Evolutionary conservation across 2,329 filamentous ascomycete genomes (phyloP).

Genomic region (Ceratocystis eucalypticola): DNA sequence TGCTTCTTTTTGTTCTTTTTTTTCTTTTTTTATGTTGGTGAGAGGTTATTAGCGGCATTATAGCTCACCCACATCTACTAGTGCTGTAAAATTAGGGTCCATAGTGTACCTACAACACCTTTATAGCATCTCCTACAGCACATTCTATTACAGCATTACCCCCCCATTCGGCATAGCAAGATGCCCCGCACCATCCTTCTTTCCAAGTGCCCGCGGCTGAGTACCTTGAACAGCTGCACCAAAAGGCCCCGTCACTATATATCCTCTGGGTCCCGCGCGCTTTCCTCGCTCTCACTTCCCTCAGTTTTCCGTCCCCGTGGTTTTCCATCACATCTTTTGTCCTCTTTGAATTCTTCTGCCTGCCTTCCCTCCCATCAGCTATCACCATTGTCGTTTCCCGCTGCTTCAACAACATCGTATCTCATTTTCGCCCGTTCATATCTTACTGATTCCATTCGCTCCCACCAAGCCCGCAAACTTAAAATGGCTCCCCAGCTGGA

Average conservation of each 20-base stretch:
- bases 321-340: conserved; percentile 15
- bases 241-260: conserved; percentile 13
- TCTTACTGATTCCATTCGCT: conserved; percentile 39
- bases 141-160: too few relatives aligned
- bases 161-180: conserved; percentile 3
- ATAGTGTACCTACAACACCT: too few relatives aligned
- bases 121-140: too few relatives aligned
- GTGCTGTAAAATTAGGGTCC: too few relatives aligned
- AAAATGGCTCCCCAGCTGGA: conserved; percentile 80
- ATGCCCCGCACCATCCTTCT: conserved; percentile 37
- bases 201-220: conserved; percentile 15
- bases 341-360: conserved; percentile 13
- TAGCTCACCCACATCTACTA: too few relatives aligned
- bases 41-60: too few relatives aligned
- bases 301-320: conserved; percentile 18
- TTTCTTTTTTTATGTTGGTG: not conserved
- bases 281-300: conserved; percentile 20
- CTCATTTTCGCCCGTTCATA: conserved; percentile 30
- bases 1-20: not conserved
- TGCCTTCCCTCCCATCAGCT: conserved; percentile 6
- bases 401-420: not conserved
- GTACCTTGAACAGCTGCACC: conserved; percentile 7
- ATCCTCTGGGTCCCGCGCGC: conserved; percentile 9
- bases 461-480: conserved; percentile 47
- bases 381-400: conserved; percentile 8